phyloP scores from a whole-genome alignment of 2,329 filamentous ascomycete species.

The Achaetomium macrosporum region DNA sequence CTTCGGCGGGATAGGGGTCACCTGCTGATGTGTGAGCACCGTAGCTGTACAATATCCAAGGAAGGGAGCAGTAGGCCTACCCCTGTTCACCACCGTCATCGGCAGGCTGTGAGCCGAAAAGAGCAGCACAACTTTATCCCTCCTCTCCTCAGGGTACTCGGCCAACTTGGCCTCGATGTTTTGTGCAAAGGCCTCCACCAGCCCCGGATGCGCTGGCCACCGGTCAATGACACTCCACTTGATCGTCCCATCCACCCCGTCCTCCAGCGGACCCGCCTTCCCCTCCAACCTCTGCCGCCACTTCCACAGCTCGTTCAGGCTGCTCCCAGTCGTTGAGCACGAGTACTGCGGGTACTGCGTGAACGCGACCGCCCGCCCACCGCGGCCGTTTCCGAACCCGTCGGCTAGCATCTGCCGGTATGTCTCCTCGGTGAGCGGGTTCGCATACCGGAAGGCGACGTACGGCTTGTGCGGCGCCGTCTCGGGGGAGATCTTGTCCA shows the following conservation, averaged over 20 bases:
- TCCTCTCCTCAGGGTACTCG: constrained; percentile 75
- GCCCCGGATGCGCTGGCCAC: constrained; percentile 86
- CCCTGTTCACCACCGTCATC: constrained; percentile 94
- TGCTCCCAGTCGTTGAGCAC: constrained; percentile 94
- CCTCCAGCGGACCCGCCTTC: constrained; percentile 51
- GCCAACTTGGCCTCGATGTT: constrained; percentile 83
- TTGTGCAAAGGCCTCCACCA: constrained; percentile 86
- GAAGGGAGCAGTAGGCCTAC: constrained; percentile 35
- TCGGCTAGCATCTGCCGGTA: constrained; percentile 78
- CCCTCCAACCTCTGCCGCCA: constrained; percentile 87
- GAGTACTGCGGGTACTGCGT: constrained; percentile 99
- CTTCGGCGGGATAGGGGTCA: constrained; percentile 91
- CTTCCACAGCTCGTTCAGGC: constrained; percentile 95
- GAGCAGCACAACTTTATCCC: constrained; percentile 75
- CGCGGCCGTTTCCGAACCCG: constrained; percentile 82
- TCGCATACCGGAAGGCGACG: constrained; percentile 91
- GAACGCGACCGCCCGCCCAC: constrained; percentile 92
- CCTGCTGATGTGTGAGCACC: constrained; percentile 44
- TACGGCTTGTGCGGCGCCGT: constrained; percentile 97
- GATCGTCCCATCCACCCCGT: constrained; percentile 62
- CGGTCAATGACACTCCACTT: constrained; percentile 97
- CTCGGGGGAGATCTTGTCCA: constrained; percentile 85
- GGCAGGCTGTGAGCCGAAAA: constrained; percentile 95
- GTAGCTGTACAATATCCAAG: neutral
- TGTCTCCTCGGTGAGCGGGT: constrained; percentile 90